These are phyloP conservation scores for Ilex asprella DNA, from an alignment of 257 asterid genomes.

Conservation along the genomic window DNA sequence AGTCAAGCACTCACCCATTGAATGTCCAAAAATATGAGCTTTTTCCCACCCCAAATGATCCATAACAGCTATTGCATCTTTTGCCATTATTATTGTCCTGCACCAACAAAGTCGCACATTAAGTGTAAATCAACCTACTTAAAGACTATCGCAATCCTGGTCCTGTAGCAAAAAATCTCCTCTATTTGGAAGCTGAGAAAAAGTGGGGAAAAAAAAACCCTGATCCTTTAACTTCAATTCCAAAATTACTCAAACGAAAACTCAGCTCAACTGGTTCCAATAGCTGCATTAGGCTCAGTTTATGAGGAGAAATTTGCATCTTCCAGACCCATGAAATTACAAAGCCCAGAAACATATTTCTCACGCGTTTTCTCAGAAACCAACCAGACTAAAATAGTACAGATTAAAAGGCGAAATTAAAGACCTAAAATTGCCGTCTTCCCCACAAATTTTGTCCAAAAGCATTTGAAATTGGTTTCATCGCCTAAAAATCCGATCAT, in stretches of 20 bases:
- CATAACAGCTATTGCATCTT: slow-evolving; percentile 89
- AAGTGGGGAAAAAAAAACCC: too few species aligned
- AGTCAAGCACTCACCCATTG: slow-evolving; percentile 76
- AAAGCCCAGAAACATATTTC: slow-evolving; percentile 4
- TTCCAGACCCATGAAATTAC: slow-evolving; percentile 8
- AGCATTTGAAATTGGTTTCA: too few species aligned
- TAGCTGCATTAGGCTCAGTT: slow-evolving; percentile 3
- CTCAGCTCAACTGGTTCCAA: slow-evolving; percentile 10
- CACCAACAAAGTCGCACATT: neutral
- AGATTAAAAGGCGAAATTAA: too few species aligned
- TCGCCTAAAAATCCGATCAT: too few species aligned
- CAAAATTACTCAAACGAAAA: slow-evolving; percentile 15
- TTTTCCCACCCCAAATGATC: slow-evolving; percentile 91
- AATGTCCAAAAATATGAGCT: slow-evolving; percentile 94
- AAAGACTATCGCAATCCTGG: neutral
- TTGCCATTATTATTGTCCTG: slow-evolving; percentile 89
- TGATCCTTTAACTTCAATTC: slow-evolving; percentile 8
- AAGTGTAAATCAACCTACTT: neutral
- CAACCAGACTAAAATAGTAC: too few species aligned
- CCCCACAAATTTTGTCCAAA: too few species aligned
- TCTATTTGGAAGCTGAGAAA: too few species aligned
- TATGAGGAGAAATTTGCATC: slow-evolving; percentile 7
- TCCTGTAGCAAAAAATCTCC: too few species aligned
- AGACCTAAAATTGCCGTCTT: too few species aligned
- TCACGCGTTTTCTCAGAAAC: slow-evolving; percentile 3